phyloP scores from a whole-genome alignment of 208 protist genomes.

The Leishmania martiniquensis region DNA sequence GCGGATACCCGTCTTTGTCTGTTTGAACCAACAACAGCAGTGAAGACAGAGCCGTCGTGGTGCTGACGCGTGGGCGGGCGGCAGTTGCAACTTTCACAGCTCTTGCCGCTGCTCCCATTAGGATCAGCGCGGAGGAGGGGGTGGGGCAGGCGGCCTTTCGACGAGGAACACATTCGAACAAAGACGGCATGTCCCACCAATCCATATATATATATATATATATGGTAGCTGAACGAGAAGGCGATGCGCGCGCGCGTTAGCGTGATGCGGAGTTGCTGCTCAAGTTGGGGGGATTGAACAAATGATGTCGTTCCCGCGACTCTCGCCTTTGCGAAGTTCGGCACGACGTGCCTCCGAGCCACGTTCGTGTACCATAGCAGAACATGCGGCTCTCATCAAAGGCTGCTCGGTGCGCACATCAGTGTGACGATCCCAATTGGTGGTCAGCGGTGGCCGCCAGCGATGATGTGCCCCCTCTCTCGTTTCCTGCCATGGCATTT shows the following conservation, averaged over 20 bases:
- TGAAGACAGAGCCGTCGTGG: neutral
- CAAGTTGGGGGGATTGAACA: too few species aligned
- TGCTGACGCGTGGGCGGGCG: neutral
- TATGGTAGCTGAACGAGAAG: too few species aligned
- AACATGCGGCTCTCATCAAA: too few species aligned
- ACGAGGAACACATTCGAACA: neutral
- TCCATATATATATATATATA: too few species aligned
- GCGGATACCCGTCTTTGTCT: neutral
- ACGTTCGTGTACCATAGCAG: neutral
- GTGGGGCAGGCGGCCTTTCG: neutral
- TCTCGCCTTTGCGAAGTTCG: too few species aligned
- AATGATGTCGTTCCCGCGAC: too few species aligned
- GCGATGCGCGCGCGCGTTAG: neutral
- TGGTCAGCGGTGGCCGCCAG: neutral
- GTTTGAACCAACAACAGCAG: neutral
- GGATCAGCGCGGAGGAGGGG: neutral
- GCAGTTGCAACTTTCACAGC: neutral
- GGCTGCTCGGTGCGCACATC: neutral
- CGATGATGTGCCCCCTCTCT: neutral
- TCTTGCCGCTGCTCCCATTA: neutral
- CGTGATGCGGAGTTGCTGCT: too few species aligned
- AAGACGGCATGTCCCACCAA: too few species aligned
- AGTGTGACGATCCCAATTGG: neutral
- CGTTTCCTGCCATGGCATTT: too few species aligned
- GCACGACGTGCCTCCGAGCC: neutral